Base-by-base conservation (phyloP, 495 filamentous ascomycete species). In the Penicillium argentinense region DNA sequence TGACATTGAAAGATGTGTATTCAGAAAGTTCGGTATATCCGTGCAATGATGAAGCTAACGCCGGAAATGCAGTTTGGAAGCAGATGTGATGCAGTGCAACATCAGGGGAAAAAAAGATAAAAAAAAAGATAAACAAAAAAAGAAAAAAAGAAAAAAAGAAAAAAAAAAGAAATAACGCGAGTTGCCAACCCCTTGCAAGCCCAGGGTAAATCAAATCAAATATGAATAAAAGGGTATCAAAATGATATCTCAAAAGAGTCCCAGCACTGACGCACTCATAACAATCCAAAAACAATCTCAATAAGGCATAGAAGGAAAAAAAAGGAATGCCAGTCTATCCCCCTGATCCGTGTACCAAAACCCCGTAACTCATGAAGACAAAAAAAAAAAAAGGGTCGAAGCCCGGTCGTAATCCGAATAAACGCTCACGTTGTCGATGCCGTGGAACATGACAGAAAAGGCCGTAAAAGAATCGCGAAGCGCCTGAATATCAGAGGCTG, bases 161-260 rank as follows among this genome's bases (percentile, higher is more conserved):
- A n/a, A n/a, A n/a, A n/a, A n/a, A n/a, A n/a, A 57, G n/a, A n/a
- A n/a, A n/a, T n/a, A n/a, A n/a, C n/a, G n/a, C n/a, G n/a, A n/a
- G n/a, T n/a, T n/a, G n/a, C n/a, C n/a, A n/a, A n/a, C n/a, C n/a
- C n/a, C n/a, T n/a, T n/a, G n/a, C n/a, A n/a, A n/a, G n/a, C n/a
- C n/a, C n/a, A n/a, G n/a, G 45, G 45, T 61, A 45, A 48, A 52
- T 44, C 51, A 48, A 34, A 51, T 49, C 30, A 28, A n/a, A n/a
- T 46, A 34, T 50, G 39, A 46, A 33, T 27, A 50, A 50, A 53
- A 59, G 61, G 61, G 61, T 64, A 64, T 64, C 61, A 60, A 64
- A 44, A 46, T 54, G 39, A 54, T 51, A 50, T 60, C 60, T 43
- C 42, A 53, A 45, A 24, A 34, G 30, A 32, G 39, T 9, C 32